Evolutionary conservation across 257 asterid genomes (phyloP), one percentile per base, ranked within the genome.

Genomic region (Henckelia pumila): DNA sequence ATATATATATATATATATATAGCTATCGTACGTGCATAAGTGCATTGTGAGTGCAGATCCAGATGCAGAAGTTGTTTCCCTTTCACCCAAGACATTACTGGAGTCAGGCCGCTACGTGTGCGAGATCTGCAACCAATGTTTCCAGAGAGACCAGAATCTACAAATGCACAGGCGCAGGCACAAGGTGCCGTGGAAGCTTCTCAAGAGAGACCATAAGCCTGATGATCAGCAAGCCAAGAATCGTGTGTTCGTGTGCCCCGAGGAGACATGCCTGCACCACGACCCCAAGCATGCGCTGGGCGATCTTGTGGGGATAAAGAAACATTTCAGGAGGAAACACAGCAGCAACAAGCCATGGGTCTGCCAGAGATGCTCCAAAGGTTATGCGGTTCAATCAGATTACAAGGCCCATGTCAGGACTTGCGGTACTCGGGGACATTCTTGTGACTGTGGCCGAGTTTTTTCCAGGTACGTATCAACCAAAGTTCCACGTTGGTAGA

Each of bases 51-150:
- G n/a, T n/a, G 10, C 50, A 91, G 96, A 92, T 92, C 98, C 96
- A 50, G 96, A 92, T 73, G 98, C 96, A 5, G 95, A 91, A 62
- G 98, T 91, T 53, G 92, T 88, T 35, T 85, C 89, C 0, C 84
- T 88, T 0, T 89, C 98, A 0, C 95, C 98, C 0, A 87, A 84
- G 53, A 92, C 98, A 23, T 75, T 92, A 0, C 63, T 92, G 26
- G 98, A 92, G 76, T 92, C 95, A 58, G 95, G 89, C 59, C 80
- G 91, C 55, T 92, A 88, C 73, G 93, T 91, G 10, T 91, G 98
- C 28, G 98, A 91, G 95, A 91, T 91, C 87, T 91, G 98, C 82
- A 85, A 82, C 75, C 95, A 87, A 58, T 96, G 96, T 20, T 92
- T 92, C 67, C 98, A 87, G 63, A 82, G 96, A 2, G 96, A 92